A percentile compares a stretch with the other conserved stretches of the same genome.
Conservation (phyloP, 2,329 filamentous ascomycete genomes). For the Fusarium sp. region DNA sequence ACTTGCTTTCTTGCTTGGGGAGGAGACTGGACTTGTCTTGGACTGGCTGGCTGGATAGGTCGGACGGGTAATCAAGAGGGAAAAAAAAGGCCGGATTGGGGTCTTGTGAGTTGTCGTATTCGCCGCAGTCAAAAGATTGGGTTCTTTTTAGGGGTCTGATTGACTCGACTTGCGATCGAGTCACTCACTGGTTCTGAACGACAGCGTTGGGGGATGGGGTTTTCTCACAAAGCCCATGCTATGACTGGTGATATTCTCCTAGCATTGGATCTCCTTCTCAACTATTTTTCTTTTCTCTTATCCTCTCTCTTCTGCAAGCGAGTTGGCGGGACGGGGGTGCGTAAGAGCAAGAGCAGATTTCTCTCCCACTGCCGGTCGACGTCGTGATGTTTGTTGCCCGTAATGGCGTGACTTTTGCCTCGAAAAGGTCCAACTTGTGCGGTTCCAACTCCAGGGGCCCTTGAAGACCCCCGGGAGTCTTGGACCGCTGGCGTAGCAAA, state of each 20-base stretch:
- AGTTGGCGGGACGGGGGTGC: slow-evolving; percentile 18
- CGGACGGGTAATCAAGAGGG: slow-evolving; percentile 11
- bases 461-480: slow-evolving; percentile 35
- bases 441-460: slow-evolving; percentile 41
- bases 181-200: slow-evolving; percentile 15
- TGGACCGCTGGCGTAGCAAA: slow-evolving; percentile 44
- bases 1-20: slow-evolving; percentile 19
- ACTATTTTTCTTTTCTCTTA: slow-evolving; percentile 6
- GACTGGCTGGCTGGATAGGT: not conserved
- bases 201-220: slow-evolving; percentile 21
- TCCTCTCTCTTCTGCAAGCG: slow-evolving; percentile 23
- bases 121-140: slow-evolving; percentile 30
- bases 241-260: slow-evolving; percentile 24
- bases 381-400: slow-evolving; percentile 44
- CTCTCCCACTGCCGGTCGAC: slow-evolving; percentile 39
- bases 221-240: slow-evolving; percentile 7
- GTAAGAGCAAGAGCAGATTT: slow-evolving; percentile 26
- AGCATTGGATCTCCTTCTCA: slow-evolving; percentile 4
- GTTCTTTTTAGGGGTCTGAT: slow-evolving; percentile 14
- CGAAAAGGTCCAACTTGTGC: slow-evolving; percentile 39
- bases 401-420: slow-evolving; percentile 46
- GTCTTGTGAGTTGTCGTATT: slow-evolving; percentile 36
- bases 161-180: slow-evolving; percentile 25
- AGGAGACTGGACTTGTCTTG: not conserved
- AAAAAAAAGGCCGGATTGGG: slow-evolving; percentile 15